Evolutionary conservation across 352 stramenopile species (phyloP), one percentile per base, ranked within the genome.

Genomic region (Globisporangium okanoganense): DNA sequence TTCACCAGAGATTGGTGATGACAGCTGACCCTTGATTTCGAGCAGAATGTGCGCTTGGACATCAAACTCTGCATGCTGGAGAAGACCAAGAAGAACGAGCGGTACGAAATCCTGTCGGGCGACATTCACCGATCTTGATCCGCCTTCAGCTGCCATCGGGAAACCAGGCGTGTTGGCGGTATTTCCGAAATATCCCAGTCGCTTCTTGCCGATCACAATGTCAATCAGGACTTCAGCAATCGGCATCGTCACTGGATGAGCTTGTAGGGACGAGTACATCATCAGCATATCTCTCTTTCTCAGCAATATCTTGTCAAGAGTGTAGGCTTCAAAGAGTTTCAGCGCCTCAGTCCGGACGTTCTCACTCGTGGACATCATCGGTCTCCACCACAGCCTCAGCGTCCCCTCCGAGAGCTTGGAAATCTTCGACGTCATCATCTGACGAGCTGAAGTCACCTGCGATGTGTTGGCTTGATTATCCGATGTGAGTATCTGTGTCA

Each of bases 251-350:
- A 93, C 70, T 3, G 72, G 71, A 53, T 90, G 76, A 0, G 64
- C 68, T 64, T 87, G 76, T 22, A 81, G 67, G 5, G 76, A 73
- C 9, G 72, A 76, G 38, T 84, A 70, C 20, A 93, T 52, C 68
- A 90, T 87, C 13, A 90, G 58, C 55, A 87, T 74, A 38, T 93
- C 84, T 43, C 64, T 69, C 50, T 75, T 76, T 48, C 77, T 73
- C 31, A 92, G 61, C 50, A 81, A 27, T 10, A 90, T 72, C 47
- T 81, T 87, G 31, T 93, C 79, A 5, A 72, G 73, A 25, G 77
- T 89, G 54, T 92, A 90, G 3, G 76, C 55, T 62, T 94, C 82
- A 41, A 92, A 90, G 2, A 93, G 56, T n/a, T 62, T 68, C 33
- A 94, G 64, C 14, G 72, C 75, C 63, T 81, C 75, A 6, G 90